Conservation (phyloP, 179 eudicot genomes). For the Gypsophila paniculata region DNA sequence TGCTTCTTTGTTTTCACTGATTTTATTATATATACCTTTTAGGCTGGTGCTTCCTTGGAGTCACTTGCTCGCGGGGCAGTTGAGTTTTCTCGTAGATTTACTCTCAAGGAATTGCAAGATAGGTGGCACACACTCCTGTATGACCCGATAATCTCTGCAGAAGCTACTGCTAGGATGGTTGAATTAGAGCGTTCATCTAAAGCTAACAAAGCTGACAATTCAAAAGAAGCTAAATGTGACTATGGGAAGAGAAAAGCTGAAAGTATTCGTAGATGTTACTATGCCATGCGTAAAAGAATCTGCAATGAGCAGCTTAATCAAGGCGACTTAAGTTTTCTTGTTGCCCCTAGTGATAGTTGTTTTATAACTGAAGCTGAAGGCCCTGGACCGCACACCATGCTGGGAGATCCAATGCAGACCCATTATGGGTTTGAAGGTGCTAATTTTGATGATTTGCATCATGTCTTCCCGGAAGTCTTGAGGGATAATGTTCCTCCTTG, state of each 20-base stretch:
- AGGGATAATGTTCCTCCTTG: conserved; percentile 25
- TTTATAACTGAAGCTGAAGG: conserved; percentile 25
- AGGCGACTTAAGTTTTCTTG: conserved; percentile 32
- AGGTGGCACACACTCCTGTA: conserved; percentile 67
- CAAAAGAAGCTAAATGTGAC: conserved; percentile 34
- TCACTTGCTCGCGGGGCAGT: conserved; percentile 76
- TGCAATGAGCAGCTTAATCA: conserved; percentile 37
- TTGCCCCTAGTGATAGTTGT: conserved; percentile 25
- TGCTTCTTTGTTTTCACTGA: background rate
- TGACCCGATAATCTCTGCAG: conserved; percentile 49
- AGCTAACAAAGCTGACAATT: conserved; percentile 29
- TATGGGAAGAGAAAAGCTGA: conserved; percentile 54
- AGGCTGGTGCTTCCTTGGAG: conserved; percentile 78
- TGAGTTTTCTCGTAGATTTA: conserved; percentile 50
- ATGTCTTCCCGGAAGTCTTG: conserved; percentile 29
- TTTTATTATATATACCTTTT: conserved; percentile 10
- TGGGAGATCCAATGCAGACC: conserved; percentile 26
- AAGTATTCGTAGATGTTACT: conserved; percentile 48
- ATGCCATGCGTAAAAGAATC: conserved; percentile 56
- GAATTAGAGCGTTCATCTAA: conserved; percentile 46
- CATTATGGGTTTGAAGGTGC: conserved; percentile 27
- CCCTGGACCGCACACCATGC: conserved; percentile 18
- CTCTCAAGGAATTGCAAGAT: conserved; percentile 50
- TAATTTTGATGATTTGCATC: conserved; percentile 25
- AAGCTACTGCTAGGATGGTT: conserved; percentile 48